Evolutionary conservation across 108 stramenopile genomes (phyloP).

Genomic region (Fragilaria crotonensis): DNA sequence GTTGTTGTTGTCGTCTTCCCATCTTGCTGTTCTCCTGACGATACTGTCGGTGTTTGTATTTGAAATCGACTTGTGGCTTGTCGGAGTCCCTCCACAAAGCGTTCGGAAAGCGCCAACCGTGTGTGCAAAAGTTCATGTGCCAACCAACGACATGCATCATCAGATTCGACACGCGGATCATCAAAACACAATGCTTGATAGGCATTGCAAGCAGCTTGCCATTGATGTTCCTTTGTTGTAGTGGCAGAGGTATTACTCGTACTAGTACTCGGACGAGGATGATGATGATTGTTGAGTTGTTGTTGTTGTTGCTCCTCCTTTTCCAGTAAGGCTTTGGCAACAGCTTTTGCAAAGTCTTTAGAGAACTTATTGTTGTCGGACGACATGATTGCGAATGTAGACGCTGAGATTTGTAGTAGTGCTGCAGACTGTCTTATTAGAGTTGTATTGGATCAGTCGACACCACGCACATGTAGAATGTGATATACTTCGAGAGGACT

Average conservation of each 20-base stretch:
- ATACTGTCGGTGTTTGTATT: not conserved
- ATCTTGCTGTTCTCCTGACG: not conserved
- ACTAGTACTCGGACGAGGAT: too few relatives aligned
- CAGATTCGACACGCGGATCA: constrained; percentile 12
- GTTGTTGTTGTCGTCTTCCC: not conserved
- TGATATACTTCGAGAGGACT: too few relatives aligned
- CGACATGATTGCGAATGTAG: too few relatives aligned
- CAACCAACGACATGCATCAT: constrained; percentile 4
- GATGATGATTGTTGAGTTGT: too few relatives aligned
- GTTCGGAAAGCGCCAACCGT: constrained; percentile 9
- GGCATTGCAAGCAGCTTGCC: constrained; percentile 1
- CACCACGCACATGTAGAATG: too few relatives aligned
- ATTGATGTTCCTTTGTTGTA: not conserved
- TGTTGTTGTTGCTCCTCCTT: not conserved
- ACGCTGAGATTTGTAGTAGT: too few relatives aligned
- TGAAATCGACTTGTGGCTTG: constrained; percentile 7
- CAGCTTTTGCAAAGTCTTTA: not conserved
- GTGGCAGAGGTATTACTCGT: too few relatives aligned
- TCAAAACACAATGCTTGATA: constrained; percentile 18
- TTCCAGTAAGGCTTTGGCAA: not conserved
- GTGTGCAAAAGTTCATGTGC: constrained; percentile 6
- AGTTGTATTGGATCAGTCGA: too few relatives aligned
- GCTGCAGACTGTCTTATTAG: too few relatives aligned
- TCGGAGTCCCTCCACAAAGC: constrained; percentile 17
- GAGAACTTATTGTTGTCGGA: not conserved